Percentiles rank a stretch among this genome's conserved stretches.
These are phyloP conservation scores for Agaricales sp. DNA, from an alignment of 1,284 basidiomycete genomes.

Conservation along the genomic window DNA sequence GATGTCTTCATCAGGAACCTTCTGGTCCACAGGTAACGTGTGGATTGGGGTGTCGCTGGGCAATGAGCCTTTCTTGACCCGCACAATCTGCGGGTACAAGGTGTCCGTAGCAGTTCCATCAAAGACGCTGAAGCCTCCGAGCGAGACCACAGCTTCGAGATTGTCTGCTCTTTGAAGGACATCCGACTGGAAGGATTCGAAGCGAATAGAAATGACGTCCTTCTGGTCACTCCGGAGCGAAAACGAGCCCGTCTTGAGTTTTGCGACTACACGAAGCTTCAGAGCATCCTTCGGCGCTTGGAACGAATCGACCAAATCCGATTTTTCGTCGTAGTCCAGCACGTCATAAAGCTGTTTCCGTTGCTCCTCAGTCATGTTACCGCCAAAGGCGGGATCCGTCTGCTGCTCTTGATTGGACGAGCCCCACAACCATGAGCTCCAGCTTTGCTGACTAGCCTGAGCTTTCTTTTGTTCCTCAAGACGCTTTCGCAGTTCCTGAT, in stretches of 20 bases:
- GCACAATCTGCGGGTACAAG: constrained; percentile 88
- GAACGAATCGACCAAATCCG: constrained; percentile 57
- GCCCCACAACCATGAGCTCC: constrained; percentile 85
- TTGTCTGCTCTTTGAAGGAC: constrained; percentile 84
- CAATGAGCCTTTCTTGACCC: constrained; percentile 58
- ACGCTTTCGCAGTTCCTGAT: constrained; percentile 59
- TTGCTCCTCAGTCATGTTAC: constrained; percentile 85
- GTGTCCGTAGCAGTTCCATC: constrained; percentile 84
- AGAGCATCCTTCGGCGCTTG: constrained; percentile 77
- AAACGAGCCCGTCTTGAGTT: constrained; percentile 83
- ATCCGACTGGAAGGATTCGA: constrained; percentile 83
- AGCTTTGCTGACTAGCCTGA: constrained; percentile 44
- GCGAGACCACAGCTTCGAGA: constrained; percentile 69
- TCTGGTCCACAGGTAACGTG: constrained; percentile 8
- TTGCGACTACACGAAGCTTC: constrained; percentile 68
- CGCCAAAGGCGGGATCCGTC: constrained; percentile 47
- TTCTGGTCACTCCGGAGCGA: constrained; percentile 65
- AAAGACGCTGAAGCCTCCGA: constrained; percentile 85
- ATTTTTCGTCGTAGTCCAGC: constrained; percentile 90
- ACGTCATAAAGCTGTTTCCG: constrained; percentile 89
- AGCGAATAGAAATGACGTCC: constrained; percentile 85
- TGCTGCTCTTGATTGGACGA: constrained; percentile 30
- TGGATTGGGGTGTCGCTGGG: constrained; percentile 5
- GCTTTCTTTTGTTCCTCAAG: constrained; percentile 62
- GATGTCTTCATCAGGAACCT: constrained; percentile 19